Conservation (phyloP, 805 yeast genomes). For the Ogataea polymorpha region DNA sequence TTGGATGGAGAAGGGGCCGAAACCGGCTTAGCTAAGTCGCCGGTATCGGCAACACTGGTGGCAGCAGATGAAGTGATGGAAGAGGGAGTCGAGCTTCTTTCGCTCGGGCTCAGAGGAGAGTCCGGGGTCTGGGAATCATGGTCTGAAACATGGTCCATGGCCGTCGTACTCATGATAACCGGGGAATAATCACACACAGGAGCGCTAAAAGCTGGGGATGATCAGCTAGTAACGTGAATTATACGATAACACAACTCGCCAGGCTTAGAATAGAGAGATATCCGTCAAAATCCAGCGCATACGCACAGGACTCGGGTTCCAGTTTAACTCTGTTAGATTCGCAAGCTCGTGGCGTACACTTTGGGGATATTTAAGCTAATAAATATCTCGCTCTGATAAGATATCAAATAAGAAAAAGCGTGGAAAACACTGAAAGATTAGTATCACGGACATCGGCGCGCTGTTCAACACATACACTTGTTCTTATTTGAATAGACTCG, state of each 20-base stretch:
- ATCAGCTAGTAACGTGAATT: constrained; percentile 22
- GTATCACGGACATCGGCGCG: neutral
- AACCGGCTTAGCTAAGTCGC: constrained; percentile 19
- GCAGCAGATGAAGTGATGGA: constrained; percentile 37
- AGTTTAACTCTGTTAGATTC: constrained; percentile 27
- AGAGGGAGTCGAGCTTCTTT: constrained; percentile 40
- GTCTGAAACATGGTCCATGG: constrained; percentile 9
- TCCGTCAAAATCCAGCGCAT: constrained; percentile 32
- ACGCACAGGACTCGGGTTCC: constrained; percentile 26
- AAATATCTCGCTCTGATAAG: constrained; percentile 20
- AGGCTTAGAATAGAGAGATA: constrained; percentile 33
- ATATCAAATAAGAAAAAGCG: constrained; percentile 15
- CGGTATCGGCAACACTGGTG: constrained; percentile 26
- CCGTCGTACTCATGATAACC: constrained; percentile 13
- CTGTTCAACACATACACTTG: constrained; percentile 9
- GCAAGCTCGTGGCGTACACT: constrained; percentile 20
- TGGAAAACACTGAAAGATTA: constrained; percentile 3
- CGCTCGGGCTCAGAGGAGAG: constrained; percentile 32
- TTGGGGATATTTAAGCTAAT: constrained; percentile 25
- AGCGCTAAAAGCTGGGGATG: constrained; percentile 20
- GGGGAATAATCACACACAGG: constrained; percentile 22
- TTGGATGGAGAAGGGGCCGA: constrained; percentile 13
- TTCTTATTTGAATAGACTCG: constrained; percentile 9
- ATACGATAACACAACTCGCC: constrained; percentile 22
- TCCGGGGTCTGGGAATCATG: constrained; percentile 22